Conservation (phyloP, 345 rosid species). For the Jatropha curcas region DNA sequence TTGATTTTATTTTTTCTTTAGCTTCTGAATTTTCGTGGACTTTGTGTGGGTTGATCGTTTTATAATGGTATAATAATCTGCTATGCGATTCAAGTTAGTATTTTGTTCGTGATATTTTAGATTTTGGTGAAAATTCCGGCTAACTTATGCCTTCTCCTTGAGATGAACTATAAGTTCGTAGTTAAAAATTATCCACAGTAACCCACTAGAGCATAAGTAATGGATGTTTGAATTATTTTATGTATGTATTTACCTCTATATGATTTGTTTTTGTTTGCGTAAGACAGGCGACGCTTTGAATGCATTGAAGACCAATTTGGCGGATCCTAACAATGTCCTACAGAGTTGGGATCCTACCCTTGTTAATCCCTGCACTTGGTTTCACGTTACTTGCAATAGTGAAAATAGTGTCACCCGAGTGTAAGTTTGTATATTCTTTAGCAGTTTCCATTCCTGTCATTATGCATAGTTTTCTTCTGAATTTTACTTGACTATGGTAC, state of each 20-base stretch:
- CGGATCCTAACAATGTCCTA: slow-evolving; percentile 70
- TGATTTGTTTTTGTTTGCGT: slow-evolving; percentile 1
- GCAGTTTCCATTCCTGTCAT: slow-evolving; percentile 1
- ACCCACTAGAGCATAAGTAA: background rate
- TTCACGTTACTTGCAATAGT: slow-evolving; percentile 73
- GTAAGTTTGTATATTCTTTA: slow-evolving; percentile 51
- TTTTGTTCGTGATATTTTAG: background rate
- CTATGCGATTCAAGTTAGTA: background rate
- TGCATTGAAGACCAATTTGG: slow-evolving; percentile 62
- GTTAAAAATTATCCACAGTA: background rate
- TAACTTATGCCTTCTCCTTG: background rate
- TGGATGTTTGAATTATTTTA: background rate
- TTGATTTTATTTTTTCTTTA: background rate
- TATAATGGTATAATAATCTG: background rate
- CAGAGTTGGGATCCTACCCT: slow-evolving; percentile 86
- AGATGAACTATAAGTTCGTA: background rate
- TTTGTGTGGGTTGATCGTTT: background rate
- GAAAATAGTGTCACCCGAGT: slow-evolving; percentile 70
- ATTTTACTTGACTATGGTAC: slow-evolving; percentile 5
- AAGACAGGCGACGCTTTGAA: slow-evolving; percentile 79
- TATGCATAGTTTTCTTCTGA: background rate
- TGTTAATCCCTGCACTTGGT: slow-evolving; percentile 85
- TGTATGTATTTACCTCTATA: background rate
- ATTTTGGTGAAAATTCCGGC: background rate
- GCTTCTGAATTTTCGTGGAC: background rate